Conservation (phyloP, 352 stramenopile species). For the Pythium dissimile region DNA sequence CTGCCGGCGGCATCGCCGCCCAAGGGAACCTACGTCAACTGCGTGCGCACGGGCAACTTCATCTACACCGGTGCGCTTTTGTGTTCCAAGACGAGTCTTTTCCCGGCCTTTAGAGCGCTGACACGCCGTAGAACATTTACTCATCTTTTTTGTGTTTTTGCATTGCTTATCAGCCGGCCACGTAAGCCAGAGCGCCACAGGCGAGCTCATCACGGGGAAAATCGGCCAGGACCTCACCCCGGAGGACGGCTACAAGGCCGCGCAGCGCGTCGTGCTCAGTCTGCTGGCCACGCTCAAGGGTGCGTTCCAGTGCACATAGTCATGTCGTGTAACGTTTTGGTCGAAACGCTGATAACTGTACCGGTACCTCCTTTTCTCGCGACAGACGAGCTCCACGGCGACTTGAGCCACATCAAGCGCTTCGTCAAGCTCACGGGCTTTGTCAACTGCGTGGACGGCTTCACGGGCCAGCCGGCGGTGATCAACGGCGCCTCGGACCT, state of each 20-base stretch:
- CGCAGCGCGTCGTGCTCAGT: slow-evolving; percentile 73
- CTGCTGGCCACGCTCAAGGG: slow-evolving; percentile 85
- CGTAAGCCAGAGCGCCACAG: slow-evolving; percentile 40
- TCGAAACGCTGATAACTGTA: slow-evolving; percentile 2
- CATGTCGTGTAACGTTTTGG: background rate
- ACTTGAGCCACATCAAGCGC: slow-evolving; percentile 85
- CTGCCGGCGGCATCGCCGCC: slow-evolving; percentile 56
- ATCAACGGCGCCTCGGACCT: slow-evolving; percentile 93
- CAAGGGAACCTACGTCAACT: slow-evolving; percentile 71
- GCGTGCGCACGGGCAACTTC: slow-evolving; percentile 56
- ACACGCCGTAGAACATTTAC: background rate
- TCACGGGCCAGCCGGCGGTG: slow-evolving; percentile 81
- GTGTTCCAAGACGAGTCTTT: background rate
- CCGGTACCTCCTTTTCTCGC: background rate
- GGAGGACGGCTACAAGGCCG: slow-evolving; percentile 85
- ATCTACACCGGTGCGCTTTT: slow-evolving; percentile 68
- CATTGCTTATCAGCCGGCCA: slow-evolving; percentile 44
- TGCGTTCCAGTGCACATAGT: slow-evolving; percentile 13
- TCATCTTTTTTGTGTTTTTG: too few relatives aligned
- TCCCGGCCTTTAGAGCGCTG: background rate
- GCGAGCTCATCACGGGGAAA: slow-evolving; percentile 74
- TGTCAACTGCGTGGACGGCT: slow-evolving; percentile 89
- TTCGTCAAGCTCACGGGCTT: slow-evolving; percentile 94
- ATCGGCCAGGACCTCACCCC: slow-evolving; percentile 74
- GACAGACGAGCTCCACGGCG: slow-evolving; percentile 51